Conservation (phyloP, 2,329 filamentous ascomycete species). For the Didymella keratinophila region DNA sequence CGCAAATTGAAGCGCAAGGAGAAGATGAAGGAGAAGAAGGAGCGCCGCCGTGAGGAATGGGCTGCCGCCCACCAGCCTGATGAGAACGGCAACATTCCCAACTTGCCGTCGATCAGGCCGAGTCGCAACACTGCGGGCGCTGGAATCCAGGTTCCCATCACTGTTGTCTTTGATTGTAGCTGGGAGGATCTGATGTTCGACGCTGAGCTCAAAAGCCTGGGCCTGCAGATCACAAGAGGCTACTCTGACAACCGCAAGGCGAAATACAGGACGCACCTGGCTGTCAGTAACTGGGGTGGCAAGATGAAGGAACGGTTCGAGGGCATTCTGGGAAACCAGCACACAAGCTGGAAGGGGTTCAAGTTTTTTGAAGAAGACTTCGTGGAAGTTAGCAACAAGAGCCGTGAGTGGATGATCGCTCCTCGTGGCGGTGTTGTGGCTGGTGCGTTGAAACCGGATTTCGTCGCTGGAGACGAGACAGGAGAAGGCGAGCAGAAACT, state of each 20-base stretch:
- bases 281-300: slow-evolving; percentile 80
- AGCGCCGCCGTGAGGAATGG: slow-evolving; percentile 59
- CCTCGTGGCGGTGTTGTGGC: slow-evolving; percentile 65
- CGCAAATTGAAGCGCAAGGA: slow-evolving; percentile 67
- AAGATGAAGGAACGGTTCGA: slow-evolving; percentile 80
- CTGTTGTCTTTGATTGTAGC: slow-evolving; percentile 87
- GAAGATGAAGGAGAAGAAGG: slow-evolving; percentile 61
- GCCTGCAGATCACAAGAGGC: slow-evolving; percentile 81
- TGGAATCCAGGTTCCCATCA: slow-evolving; percentile 73
- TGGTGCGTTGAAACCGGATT: slow-evolving; percentile 60
- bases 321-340: slow-evolving; percentile 72
- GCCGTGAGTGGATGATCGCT: slow-evolving; percentile 72
- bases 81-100: slow-evolving; percentile 31
- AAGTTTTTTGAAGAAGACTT: slow-evolving; percentile 79
- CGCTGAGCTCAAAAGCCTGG: slow-evolving; percentile 83
- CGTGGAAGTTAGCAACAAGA: slow-evolving; percentile 69
- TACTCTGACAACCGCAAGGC: slow-evolving; percentile 87
- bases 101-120: slow-evolving; percentile 27
- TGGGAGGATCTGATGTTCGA: slow-evolving; percentile 92
- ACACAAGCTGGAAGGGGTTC: slow-evolving; percentile 81
- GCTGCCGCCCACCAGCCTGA: slow-evolving; percentile 47
- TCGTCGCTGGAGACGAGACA: slow-evolving; percentile 34
- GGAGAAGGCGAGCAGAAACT: slow-evolving; percentile 47
- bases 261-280: slow-evolving; percentile 73
- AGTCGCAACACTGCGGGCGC: slow-evolving; percentile 34